Base-by-base conservation (phyloP, 257 asterid species). In the Jacaranda mimosifolia region DNA sequence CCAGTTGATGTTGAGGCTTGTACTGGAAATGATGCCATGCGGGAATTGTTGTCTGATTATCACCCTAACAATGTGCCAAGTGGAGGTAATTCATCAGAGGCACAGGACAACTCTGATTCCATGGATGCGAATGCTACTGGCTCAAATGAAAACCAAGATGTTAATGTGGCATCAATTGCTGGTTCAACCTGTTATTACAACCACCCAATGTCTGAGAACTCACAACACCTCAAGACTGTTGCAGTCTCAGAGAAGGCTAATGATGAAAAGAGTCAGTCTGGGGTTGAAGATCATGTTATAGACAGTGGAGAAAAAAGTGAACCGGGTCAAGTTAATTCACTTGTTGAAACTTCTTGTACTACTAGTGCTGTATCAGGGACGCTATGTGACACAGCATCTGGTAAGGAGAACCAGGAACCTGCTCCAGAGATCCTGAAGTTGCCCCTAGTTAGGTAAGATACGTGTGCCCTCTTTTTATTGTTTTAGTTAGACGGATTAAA, bases 391-490 rank as follows among this genome's bases (percentile, higher is more conserved):
- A 43, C 63, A 66, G 48, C 73, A 58, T 74, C 82, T 32, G 53
- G 45, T 73, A 56, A 17, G 43, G 85, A 80, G 82, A 83, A 79
- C 36, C 85, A 81, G 79, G 79, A 73, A 70, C 74, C 65, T 63
- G 70, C 82, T 72, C 62, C 82, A 39, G 79, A 57, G 79, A 75
- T 46, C 73, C 75, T 49, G 48, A 73, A 76, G 72, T 72, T 74
- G 45, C 38, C 86, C 46, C 59, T 81, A 55, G 77, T 68, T 83
- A 88, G 93, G 98, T 88, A 62, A 74, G 83, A 32, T 43, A 63
- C 12, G 12, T 12, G 49, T 49, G 26, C 35, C 43, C 46, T 73
- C 64, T 64, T 77, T 79, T 7, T 58, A 64, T 79, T 58, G 38
- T 18, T 60, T 59, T 40, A 59, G 69, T 60, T 71, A 19, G 13